A percentile compares a stretch with the other conserved stretches of the same genome.
Conservation (phyloP, 73 alveolate species). For the Paraurostyla sp. region DNA sequence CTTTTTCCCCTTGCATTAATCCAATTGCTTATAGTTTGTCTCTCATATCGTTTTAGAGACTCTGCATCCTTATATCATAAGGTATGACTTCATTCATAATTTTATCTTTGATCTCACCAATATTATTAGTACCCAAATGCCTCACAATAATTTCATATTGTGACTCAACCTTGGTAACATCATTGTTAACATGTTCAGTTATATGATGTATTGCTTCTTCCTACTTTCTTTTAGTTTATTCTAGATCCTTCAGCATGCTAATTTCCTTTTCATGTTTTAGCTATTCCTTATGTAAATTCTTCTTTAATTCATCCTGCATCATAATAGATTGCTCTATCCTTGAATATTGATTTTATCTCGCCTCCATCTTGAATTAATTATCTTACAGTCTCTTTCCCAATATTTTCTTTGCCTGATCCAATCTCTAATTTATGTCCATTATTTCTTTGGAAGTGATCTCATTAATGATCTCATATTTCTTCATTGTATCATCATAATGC, state of each 20-base stretch:
- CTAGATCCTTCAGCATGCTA: not conserved
- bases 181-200: not conserved
- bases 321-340: conserved; percentile 12
- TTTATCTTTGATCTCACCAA: conserved; percentile 8
- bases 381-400: conserved; percentile 1
- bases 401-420: conserved; percentile 8
- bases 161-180: not conserved
- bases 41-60: conserved; percentile 30
- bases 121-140: not conserved
- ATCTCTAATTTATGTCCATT: conserved; percentile 2
- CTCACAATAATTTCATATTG: not conserved
- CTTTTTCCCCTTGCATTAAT: conserved; percentile 1
- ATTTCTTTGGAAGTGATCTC: conserved; percentile 23
- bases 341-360: not conserved
- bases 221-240: not conserved
- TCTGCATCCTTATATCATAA: not conserved
- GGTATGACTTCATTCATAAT: conserved; percentile 41
- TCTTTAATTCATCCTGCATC: conserved; percentile 16
- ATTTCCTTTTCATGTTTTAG: not conserved
- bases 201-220: conserved; percentile 20
- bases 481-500: conserved; percentile 21
- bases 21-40: conserved; percentile 31
- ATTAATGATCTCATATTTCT: conserved; percentile 39
- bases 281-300: not conserved
- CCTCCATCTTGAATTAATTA: conserved; percentile 12